Evolutionary conservation across 306 rosid species (phyloP).

Genomic region (Glycine tomentella): DNA sequence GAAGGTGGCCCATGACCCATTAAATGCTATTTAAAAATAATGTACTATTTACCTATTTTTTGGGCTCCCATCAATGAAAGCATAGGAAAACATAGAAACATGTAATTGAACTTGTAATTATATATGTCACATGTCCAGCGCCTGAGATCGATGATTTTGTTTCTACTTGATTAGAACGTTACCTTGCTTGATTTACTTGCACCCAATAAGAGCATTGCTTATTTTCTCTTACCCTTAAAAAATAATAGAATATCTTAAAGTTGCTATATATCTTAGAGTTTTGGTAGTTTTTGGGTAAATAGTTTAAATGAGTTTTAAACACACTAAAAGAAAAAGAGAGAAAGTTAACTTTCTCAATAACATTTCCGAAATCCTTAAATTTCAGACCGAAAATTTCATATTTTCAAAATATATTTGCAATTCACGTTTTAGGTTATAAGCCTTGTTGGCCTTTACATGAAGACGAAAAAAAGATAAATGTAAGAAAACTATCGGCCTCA

Average conservation of each 20-base stretch:
- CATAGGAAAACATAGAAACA: conserved; percentile 19
- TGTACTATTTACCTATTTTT: background rate
- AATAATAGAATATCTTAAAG: too few relatives aligned
- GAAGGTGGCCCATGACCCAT: background rate
- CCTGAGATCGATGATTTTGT: conserved; percentile 7
- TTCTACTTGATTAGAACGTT: background rate
- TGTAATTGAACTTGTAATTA: conserved; percentile 4
- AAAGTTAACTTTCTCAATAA: too few relatives aligned
- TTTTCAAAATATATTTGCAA: background rate
- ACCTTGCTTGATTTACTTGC: background rate
- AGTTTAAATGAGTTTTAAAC: too few relatives aligned
- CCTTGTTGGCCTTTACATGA: background rate
- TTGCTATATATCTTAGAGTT: too few relatives aligned
- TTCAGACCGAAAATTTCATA: too few relatives aligned
- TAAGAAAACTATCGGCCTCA: background rate
- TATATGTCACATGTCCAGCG: background rate
- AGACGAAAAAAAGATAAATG: background rate
- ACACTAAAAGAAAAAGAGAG: too few relatives aligned
- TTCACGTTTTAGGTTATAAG: too few relatives aligned
- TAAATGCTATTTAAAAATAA: background rate
- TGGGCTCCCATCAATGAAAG: background rate
- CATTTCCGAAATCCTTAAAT: too few relatives aligned
- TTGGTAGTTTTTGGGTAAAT: too few relatives aligned
- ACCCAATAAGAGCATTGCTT: background rate
- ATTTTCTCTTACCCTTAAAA: background rate